Percentiles rank a stretch among this genome's conserved stretches.
Conservation (phyloP, 108 stramenopile species). For the Nitzschia sp. region DNA sequence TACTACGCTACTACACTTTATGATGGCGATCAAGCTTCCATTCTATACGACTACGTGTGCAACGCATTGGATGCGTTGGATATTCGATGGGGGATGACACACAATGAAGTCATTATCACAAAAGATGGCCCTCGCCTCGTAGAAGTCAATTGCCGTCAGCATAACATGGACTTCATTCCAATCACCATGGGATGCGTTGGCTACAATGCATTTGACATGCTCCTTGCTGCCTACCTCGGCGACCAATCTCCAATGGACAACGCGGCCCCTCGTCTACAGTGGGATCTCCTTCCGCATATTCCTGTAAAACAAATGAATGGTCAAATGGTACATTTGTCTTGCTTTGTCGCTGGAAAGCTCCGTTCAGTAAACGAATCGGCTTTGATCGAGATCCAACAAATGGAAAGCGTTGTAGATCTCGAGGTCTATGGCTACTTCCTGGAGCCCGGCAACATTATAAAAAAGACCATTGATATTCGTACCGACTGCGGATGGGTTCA, state of each 20-base stretch:
- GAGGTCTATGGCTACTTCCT: conserved; percentile 72
- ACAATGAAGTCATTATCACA: conserved; percentile 78
- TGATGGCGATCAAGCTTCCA: conserved; percentile 29
- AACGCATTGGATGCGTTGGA: conserved; percentile 63
- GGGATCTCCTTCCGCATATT: conserved; percentile 59
- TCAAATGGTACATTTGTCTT: conserved; percentile 81
- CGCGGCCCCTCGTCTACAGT: conserved; percentile 39
- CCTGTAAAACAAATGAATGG: conserved; percentile 60
- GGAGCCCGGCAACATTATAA: conserved; percentile 52
- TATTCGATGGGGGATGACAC: conserved; percentile 72
- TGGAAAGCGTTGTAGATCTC: conserved; percentile 72
- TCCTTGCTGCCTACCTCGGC: conserved; percentile 70
- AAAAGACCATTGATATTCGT: conserved; percentile 22
- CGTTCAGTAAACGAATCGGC: conserved; percentile 47
- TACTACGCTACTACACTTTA: conserved; percentile 89
- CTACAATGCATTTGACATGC: conserved; percentile 83
- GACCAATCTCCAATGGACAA: conserved; percentile 27
- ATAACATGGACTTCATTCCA: conserved; percentile 85
- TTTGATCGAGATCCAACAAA: conserved; percentile 62
- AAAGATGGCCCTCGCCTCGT: conserved; percentile 63
- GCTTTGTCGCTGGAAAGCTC: conserved; percentile 57
- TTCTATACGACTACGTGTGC: conserved; percentile 56
- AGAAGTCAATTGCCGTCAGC: conserved; percentile 88
- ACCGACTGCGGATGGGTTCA: conserved; percentile 69
- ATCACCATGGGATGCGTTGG: conserved; percentile 78